Evolutionary conservation across 768 basidiomycete genomes (phyloP).

Genomic region (Sarcomyxa edulis): DNA sequence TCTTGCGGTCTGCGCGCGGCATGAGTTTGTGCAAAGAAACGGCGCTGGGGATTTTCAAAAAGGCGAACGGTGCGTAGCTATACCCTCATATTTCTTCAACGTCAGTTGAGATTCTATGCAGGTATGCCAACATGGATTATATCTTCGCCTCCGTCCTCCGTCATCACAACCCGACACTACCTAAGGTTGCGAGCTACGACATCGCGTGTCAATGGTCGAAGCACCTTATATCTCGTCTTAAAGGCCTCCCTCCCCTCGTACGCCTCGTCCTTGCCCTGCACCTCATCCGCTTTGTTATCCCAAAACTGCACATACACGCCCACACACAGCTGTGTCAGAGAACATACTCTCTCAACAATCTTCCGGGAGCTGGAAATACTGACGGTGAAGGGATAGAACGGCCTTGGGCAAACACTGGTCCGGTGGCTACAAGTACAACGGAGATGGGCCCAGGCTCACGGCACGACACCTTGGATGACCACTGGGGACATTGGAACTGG

Average conservation of each 20-base stretch:
- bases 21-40: conserved; percentile 8
- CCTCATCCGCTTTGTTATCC: conserved; percentile 15
- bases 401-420: conserved; percentile 2
- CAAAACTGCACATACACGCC: conserved; percentile 12
- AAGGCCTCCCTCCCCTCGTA: conserved; percentile 5
- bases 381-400: conserved; percentile 25
- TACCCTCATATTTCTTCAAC: conserved; percentile 5
- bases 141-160: conserved; percentile 12
- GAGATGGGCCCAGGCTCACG: conserved; percentile 15
- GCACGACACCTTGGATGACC: conserved; percentile 14
- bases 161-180: neutral
- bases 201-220: conserved; percentile 25
- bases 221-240: conserved; percentile 12
- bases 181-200: conserved; percentile 21
- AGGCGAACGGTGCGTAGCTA: conserved; percentile 22
- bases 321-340: conserved; percentile 12
- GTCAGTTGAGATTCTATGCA: conserved; percentile 4
- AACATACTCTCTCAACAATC: conserved; percentile 22
- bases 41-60: conserved; percentile 25
- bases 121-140: conserved; percentile 20
- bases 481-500: conserved; percentile 8
- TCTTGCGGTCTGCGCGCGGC: conserved; percentile 9
- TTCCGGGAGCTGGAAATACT: conserved; percentile 15
- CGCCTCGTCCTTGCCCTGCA: conserved; percentile 27
- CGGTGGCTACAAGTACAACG: conserved; percentile 7